Evolutionary conservation across 345 rosid genomes (phyloP).

Genomic region (Brassica carinata): DNA sequence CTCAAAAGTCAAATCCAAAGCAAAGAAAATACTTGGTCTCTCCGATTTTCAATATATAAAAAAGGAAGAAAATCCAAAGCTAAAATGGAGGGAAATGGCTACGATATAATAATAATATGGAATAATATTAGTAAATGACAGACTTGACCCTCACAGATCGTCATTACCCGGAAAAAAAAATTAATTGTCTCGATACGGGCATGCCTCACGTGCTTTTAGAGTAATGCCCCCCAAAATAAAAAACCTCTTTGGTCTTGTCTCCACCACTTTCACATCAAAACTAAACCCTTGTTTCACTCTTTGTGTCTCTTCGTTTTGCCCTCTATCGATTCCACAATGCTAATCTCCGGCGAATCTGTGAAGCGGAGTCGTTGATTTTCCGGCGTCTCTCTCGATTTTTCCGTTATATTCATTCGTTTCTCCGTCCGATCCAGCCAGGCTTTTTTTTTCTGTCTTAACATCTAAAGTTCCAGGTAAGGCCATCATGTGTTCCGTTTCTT

Average conservation of each 20-base stretch:
- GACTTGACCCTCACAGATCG: constrained; percentile 29
- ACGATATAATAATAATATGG: constrained; percentile 6
- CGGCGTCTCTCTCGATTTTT: neutral
- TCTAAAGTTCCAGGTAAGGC: constrained; percentile 3
- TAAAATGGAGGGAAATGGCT: constrained; percentile 55
- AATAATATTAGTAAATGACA: constrained; percentile 27
- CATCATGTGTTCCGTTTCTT: neutral
- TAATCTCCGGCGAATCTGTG: constrained; percentile 14
- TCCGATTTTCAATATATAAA: neutral
- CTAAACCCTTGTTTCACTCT: constrained; percentile 1
- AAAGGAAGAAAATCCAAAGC: constrained; percentile 1
- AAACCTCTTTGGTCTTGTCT: constrained; percentile 11
- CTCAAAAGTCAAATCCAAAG: neutral
- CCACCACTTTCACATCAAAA: constrained; percentile 19
- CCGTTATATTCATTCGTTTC: neutral
- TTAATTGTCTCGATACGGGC: constrained; percentile 11
- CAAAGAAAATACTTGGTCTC: neutral
- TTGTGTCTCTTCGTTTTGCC: constrained; percentile 13
- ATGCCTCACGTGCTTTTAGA: neutral
- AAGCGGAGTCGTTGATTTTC: neutral
- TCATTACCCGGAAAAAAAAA: neutral
- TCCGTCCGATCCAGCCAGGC: constrained; percentile 3
- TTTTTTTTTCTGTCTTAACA: neutral
- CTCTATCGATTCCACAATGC: constrained; percentile 19
- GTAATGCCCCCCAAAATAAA: constrained; percentile 6